phyloP scores from a whole-genome alignment of 176 grass and related monocot species.

The Oropetium thomaeum region DNA sequence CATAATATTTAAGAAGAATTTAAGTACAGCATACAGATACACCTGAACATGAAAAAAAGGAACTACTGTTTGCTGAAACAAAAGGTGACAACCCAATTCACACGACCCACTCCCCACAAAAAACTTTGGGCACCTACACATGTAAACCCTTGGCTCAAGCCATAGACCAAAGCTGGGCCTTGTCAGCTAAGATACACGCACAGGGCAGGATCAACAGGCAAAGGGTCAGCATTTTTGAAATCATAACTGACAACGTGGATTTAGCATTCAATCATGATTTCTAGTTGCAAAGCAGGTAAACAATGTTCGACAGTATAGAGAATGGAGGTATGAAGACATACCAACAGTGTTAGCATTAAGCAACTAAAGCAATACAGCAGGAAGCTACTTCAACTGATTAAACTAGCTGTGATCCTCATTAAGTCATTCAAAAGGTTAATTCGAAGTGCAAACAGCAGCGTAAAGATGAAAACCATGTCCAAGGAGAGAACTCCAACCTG shows the following conservation, averaged over 20 bases:
- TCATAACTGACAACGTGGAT: not conserved
- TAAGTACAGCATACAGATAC: too few species aligned
- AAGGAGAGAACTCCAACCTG: slow-evolving; percentile 44
- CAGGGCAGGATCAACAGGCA: not conserved
- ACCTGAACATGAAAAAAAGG: too few species aligned
- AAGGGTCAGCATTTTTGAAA: not conserved
- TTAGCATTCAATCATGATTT: not conserved
- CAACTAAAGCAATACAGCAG: not conserved
- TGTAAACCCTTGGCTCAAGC: too few species aligned
- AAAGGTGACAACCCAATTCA: too few species aligned
- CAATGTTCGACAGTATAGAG: not conserved
- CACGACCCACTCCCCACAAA: too few species aligned
- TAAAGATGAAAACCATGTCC: not conserved
- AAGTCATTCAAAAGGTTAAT: not conserved
- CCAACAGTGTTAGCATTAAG: not conserved
- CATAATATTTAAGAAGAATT: too few species aligned
- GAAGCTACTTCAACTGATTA: not conserved
- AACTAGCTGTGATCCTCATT: not conserved
- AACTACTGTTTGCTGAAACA: too few species aligned
- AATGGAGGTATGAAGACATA: not conserved
- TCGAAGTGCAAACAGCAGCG: not conserved
- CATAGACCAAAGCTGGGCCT: too few species aligned
- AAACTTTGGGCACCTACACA: too few species aligned
- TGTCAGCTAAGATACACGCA: too few species aligned
- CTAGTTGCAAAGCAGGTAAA: not conserved